Evolutionary conservation across 768 basidiomycete genomes (phyloP), one percentile per base, ranked within the genome.

Genomic region (Panellus pusillus): DNA sequence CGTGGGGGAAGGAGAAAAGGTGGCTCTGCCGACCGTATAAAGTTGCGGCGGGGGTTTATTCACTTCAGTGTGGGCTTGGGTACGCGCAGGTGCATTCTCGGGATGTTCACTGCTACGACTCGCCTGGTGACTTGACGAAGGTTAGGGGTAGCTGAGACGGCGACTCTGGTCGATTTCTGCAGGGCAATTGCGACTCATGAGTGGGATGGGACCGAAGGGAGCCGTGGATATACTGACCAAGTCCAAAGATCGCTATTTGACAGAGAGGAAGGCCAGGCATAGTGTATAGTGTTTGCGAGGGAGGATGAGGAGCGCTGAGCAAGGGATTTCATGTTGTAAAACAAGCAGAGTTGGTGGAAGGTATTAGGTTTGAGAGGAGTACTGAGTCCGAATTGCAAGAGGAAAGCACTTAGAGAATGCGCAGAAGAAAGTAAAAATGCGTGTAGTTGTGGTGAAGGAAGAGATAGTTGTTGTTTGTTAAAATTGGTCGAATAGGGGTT

Each of bases 231-330:
- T 8, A 5, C 45, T 53, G 47, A 53, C 52, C 5, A 53, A 38
- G 52, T 53, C 39, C 29, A 53, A 14, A 46, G 39, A 24, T 53
- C 52, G 18, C 52, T 53, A 27, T 53, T 53, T 7, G 52, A 44
- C 52, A 53, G 32, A 12, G 29, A 46, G 1, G 52, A 39, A 13
- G 32, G 18, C 44, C 52, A 47, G 50, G 37, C 43, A 39, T 52
- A 13, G 17, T 15, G n/a, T 18, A 15, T 28, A 14, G 27, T 29
- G 29, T 18, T 15, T 28, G 14, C 13, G 3, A 31, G 37, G n/a
- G 28, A 29, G 27, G 50, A 37, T 3, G 32, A 35, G 32, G 32
- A 35, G 8, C 32, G 32, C 14, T 35, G 32, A 35, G 32, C 32
- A 11, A 35, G 14, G 9, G 44, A 29, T 9, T 28, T n/a, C 27